These are phyloP conservation scores for Phlyctochytrium arcticum DNA, from an alignment of 192 early-diverging fungal genomes.

Conservation along the genomic window DNA sequence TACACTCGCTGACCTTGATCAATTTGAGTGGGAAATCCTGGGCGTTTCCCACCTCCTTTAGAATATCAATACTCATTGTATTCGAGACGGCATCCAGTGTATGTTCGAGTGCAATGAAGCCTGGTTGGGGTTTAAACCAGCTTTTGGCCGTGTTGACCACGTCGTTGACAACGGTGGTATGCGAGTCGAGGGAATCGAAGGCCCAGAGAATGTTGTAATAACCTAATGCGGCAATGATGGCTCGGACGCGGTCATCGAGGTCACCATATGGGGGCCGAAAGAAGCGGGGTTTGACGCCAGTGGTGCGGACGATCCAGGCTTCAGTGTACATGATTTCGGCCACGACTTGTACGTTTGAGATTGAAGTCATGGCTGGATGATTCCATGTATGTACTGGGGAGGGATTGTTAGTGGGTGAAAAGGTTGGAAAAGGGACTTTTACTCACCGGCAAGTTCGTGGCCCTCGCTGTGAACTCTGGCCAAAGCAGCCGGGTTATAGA, in stretches of 20 bases:
- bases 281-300: slow-evolving; percentile 44
- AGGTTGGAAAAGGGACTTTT: slow-evolving; percentile 23
- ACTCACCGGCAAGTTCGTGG: slow-evolving; percentile 38
- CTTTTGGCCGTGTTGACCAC: neutral
- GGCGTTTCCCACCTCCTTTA: neutral
- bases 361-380: slow-evolving; percentile 49
- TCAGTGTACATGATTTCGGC: slow-evolving; percentile 49
- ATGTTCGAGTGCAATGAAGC: slow-evolving; percentile 16
- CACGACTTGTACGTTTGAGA: slow-evolving; percentile 53
- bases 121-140: slow-evolving; percentile 4
- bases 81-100: neutral
- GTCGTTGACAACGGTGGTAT: neutral
- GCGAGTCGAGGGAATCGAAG: slow-evolving; percentile 34
- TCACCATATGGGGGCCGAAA: slow-evolving; percentile 70
- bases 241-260: slow-evolving; percentile 69
- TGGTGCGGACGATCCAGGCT: slow-evolving; percentile 30
- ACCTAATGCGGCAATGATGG: slow-evolving; percentile 55
- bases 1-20: slow-evolving; percentile 2
- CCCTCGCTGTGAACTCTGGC: slow-evolving; percentile 24
- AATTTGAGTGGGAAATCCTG: slow-evolving; percentile 7
- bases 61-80: neutral
- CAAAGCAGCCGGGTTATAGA: slow-evolving; percentile 16
- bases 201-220: slow-evolving; percentile 36
- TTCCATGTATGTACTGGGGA: slow-evolving; percentile 53
- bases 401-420: neutral